Evolutionary conservation across 768 basidiomycete genomes (phyloP), one percentile per base, ranked within the genome.

Genomic region (Chlorophyllum brunneum): DNA sequence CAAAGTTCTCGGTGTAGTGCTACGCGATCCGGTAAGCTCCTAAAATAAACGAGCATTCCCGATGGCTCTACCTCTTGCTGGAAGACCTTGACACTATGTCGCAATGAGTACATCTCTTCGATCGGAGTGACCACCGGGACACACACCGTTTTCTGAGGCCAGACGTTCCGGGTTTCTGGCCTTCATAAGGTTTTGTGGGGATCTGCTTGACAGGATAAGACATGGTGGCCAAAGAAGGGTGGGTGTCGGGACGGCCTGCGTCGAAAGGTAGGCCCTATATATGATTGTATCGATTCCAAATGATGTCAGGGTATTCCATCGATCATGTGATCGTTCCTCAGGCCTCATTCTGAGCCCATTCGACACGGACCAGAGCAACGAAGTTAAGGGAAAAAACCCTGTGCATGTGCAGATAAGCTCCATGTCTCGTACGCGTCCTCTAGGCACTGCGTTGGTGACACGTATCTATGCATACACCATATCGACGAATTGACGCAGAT

Each of bases 1-100:
- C 68, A 61, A 99, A 99, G 78, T 98, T 99, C 73, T 98, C 97
- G 39, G 97, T 99, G 74, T 98, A 99, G 76, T 98, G 86, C 92
- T 94, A 46, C 30, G 16, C 11, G 38, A 22, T 7, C 38, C 24
- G 36, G 11, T 53, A 7, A 52, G 27, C 16, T 22, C 31, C n/a
- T 22, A 7, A 2, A 18, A 26, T 30, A n/a, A 43, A 42, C 11
- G 26, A 26, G 8, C 18, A 4, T 30, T 10, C 38, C 44, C 27
- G 24, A 58, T 62, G 27, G 63, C 57, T 78, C 58, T 60, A 92
- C 93, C 82, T 91, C 80, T 69, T 98, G 92, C 72, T 99, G 91
- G 81, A 99, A 99, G 61, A 98, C 83, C 74, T 95, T 98, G 69
- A 98, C 97, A 64, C 92, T 95, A 65, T 56, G 53, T 47, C 47